phyloP scores from a whole-genome alignment of 768 basidiomycete species.

The Kwoniella europaea region DNA sequence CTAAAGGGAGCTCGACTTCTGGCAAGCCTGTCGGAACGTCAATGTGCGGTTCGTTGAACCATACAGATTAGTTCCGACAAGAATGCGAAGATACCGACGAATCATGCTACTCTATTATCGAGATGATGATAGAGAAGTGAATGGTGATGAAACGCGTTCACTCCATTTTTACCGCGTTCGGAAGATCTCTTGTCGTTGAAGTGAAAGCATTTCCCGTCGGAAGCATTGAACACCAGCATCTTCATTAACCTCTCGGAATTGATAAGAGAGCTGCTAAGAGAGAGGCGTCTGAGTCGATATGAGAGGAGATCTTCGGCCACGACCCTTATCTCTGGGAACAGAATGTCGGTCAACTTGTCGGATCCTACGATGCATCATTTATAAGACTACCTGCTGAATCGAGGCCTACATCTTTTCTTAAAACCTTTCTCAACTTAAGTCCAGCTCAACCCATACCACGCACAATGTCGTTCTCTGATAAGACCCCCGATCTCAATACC shows the following conservation, averaged over 20 bases:
- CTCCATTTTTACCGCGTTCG: not conserved
- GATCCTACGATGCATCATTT: not conserved
- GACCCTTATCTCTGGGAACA: not conserved
- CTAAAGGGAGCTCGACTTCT: not conserved
- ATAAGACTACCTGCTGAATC: not conserved
- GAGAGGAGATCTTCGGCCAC: not conserved
- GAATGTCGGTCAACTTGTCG: not conserved
- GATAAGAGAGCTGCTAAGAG: not conserved
- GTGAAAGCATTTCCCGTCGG: not conserved
- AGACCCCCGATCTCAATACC: constrained; percentile 2
- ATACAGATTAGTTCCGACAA: not conserved
- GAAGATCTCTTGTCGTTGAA: not conserved
- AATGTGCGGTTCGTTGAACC: not conserved
- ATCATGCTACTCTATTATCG: too few relatives aligned
- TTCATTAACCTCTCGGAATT: not conserved
- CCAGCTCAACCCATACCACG: not conserved
- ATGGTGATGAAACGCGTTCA: not conserved
- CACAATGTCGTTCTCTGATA: constrained; percentile 11
- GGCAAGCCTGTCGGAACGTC: not conserved
- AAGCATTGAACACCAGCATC: not conserved
- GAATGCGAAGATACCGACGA: not conserved
- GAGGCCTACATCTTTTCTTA: not conserved
- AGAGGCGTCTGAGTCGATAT: not conserved
- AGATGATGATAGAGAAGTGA: too few relatives aligned
- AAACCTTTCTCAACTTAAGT: not conserved